Evolutionary conservation across 352 stramenopile species (phyloP).

Genomic region (Phytophthora vignae): DNA sequence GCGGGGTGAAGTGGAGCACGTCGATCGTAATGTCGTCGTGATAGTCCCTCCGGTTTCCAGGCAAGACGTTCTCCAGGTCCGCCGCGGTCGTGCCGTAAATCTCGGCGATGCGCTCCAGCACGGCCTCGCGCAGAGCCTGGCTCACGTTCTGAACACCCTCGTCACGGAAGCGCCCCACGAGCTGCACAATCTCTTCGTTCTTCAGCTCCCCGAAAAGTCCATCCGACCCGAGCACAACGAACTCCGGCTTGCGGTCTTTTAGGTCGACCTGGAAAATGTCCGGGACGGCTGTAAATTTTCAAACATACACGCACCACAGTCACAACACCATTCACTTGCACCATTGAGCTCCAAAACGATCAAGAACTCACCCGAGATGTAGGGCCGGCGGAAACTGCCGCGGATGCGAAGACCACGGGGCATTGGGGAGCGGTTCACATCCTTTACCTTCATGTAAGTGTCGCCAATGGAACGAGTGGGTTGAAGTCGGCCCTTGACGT

Average conservation of each 20-base stretch:
- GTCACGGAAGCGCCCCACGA: conserved; percentile 55
- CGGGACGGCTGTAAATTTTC: conserved; percentile 47
- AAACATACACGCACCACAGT: not conserved
- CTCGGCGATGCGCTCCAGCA: conserved; percentile 63
- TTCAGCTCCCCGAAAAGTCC: conserved; percentile 68
- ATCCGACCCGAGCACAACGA: conserved; percentile 71
- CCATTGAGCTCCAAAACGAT: too few relatives aligned
- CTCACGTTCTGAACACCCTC: conserved; percentile 68
- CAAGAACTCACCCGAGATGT: conserved; percentile 62
- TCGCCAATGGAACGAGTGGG: conserved; percentile 71
- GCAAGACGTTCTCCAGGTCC: conserved; percentile 63
- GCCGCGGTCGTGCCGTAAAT: conserved; percentile 57
- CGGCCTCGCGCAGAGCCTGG: conserved; percentile 45
- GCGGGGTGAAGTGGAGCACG: conserved; percentile 67
- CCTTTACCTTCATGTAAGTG: conserved; percentile 83
- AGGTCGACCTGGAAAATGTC: conserved; percentile 75
- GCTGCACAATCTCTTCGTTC: conserved; percentile 69
- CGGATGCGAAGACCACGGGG: conserved; percentile 63
- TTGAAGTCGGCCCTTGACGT: conserved; percentile 77
- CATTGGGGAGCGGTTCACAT: conserved; percentile 73
- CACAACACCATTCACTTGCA: too few relatives aligned
- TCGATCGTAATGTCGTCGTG: conserved; percentile 83
- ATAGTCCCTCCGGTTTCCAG: conserved; percentile 68
- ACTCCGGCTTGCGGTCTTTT: conserved; percentile 57
- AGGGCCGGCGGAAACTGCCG: conserved; percentile 64